Percentiles rank a stretch among this genome's conserved stretches.
These are phyloP conservation scores for Mortierella sp. DNA, from an alignment of 371 early-diverging fungal genomes.

Conservation along the genomic window DNA sequence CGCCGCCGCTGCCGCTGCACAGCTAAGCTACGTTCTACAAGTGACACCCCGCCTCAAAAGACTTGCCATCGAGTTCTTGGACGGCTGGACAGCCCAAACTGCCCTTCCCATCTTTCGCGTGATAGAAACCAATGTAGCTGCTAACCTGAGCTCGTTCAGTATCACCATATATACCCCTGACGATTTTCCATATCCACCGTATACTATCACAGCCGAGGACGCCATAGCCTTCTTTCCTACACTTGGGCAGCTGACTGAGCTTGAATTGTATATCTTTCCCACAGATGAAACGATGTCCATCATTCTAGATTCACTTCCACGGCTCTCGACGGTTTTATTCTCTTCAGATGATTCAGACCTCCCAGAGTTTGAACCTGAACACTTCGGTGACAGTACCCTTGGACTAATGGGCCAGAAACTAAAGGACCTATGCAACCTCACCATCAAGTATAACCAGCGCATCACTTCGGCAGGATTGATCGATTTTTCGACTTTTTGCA, in stretches of 20 bases:
- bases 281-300: background rate
- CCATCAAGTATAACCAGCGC: slow-evolving; percentile 6
- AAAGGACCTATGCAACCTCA: background rate
- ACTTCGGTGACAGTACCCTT: slow-evolving; percentile 7
- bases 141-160: background rate
- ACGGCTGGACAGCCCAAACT: background rate
- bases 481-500: slow-evolving; percentile 5
- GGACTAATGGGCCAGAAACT: slow-evolving; percentile 4
- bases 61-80: background rate
- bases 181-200: background rate
- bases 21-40: background rate
- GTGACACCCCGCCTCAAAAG: background rate
- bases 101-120: background rate
- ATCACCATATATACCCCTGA: background rate
- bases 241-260: background rate
- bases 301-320: background rate
- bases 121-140: background rate
- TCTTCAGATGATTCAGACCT: background rate
- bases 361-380: background rate
- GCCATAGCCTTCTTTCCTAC: slow-evolving; percentile 5
- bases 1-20: background rate
- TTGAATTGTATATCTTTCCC: slow-evolving; percentile 7
- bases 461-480: slow-evolving; percentile 8
- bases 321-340: background rate
- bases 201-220: background rate